Evolutionary conservation across 179 eudicot genomes (phyloP).

Genomic region (Drosera spatulata): DNA sequence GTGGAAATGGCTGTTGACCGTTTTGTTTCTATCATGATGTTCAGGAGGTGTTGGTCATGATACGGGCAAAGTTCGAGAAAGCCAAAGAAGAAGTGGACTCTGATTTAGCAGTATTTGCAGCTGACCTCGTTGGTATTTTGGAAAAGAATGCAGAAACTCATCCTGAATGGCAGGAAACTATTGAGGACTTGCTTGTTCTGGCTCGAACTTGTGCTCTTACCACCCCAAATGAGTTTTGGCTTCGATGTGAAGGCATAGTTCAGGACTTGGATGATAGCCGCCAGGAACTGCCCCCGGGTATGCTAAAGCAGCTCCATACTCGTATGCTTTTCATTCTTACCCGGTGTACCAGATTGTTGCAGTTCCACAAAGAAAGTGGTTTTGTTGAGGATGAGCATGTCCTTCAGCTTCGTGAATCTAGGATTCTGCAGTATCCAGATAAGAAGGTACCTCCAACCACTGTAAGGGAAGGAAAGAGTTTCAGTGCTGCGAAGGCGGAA

Average conservation of each 20-base stretch:
- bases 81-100: conserved; percentile 99
- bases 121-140: conserved; percentile 80
- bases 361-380: conserved; percentile 98
- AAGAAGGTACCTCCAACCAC: conserved; percentile 31
- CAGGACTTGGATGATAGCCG: conserved; percentile 98
- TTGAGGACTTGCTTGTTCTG: conserved; percentile 85
- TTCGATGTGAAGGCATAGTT: conserved; percentile 98
- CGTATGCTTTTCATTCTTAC: conserved; percentile 99
- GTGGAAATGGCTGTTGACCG: not conserved
- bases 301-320: conserved; percentile 90
- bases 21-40: conserved; percentile 7
- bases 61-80: conserved; percentile 87
- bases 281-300: conserved; percentile 88
- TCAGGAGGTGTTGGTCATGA: conserved; percentile 93
- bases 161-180: conserved; percentile 95
- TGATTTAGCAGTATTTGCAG: conserved; percentile 89
- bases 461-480: conserved; percentile 27
- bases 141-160: conserved; percentile 85
- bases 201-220: conserved; percentile 91
- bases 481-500: conserved; percentile 25
- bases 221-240: conserved; percentile 96
- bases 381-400: conserved; percentile 80
- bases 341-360: conserved; percentile 90
- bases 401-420: conserved; percentile 66
- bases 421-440: conserved; percentile 53